Percentiles rank a stretch among this genome's conserved stretches.
Evolutionary conservation across 164 flowering plant genomes (phyloP).

Genomic region (Pachysandra terminalis): DNA sequence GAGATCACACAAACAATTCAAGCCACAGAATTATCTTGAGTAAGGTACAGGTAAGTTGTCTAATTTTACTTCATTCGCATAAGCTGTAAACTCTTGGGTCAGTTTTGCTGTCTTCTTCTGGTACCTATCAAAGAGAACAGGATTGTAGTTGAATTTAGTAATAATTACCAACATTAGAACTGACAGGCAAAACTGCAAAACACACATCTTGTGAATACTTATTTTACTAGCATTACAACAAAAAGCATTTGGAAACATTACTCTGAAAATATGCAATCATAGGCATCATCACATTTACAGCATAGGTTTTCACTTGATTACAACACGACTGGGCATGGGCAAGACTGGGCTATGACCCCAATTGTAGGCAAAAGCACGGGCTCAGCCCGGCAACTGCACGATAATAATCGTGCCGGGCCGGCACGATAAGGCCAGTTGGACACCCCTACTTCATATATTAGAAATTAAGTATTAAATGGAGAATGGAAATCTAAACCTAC

Average conservation of each 20-base stretch:
- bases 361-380: too few relatives aligned
- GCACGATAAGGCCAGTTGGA: too few relatives aligned
- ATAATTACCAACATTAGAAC: background rate
- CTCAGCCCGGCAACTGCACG: too few relatives aligned
- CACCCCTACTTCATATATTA: too few relatives aligned
- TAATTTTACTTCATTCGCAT: conserved; percentile 71
- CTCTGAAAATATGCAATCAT: background rate
- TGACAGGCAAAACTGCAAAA: background rate
- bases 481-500: background rate
- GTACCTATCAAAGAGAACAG: conserved; percentile 48
- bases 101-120: conserved; percentile 87
- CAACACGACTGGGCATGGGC: background rate
- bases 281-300: background rate
- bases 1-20: background rate
- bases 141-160: background rate
- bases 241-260: background rate
- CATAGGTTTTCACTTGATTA: background rate
- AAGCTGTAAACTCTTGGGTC: conserved; percentile 77
- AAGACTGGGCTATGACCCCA: too few relatives aligned
- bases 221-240: background rate
- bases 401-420: too few relatives aligned
- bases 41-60: background rate
- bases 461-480: too few relatives aligned
- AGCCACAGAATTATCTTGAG: background rate
- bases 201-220: too few relatives aligned